Percentiles rank a stretch among this genome's conserved stretches.
phyloP scores from a whole-genome alignment of 164 flowering plant species.

The Berberis thunbergii region DNA sequence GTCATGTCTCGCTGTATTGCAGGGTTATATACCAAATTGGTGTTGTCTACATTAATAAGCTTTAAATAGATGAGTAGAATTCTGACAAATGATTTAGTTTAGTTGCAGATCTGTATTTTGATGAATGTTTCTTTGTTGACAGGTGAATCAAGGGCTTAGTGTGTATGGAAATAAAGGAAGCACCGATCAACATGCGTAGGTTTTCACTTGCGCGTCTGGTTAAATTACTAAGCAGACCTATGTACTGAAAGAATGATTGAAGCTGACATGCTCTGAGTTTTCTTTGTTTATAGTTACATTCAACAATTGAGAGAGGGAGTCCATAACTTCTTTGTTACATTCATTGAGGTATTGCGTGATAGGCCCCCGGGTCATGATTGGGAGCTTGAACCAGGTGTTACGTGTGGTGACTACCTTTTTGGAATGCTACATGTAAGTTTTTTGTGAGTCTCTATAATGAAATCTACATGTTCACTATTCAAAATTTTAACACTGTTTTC shows the following conservation, averaged over 20 bases:
- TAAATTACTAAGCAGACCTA: not conserved
- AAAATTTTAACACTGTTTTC: too few species aligned
- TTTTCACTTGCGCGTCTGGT: constrained; percentile 9
- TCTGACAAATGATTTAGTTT: too few species aligned
- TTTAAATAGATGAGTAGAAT: too few species aligned
- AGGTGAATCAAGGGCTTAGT: constrained; percentile 90
- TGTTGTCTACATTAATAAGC: too few species aligned
- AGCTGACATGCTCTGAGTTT: constrained; percentile 3
- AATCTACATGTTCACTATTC: not conserved
- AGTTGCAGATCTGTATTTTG: not conserved
- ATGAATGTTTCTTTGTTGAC: constrained; percentile 4
- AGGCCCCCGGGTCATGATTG: constrained; percentile 99
- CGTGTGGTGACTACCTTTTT: constrained; percentile 96
- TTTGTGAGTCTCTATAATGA: too few species aligned
- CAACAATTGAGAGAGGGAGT: constrained; percentile 98
- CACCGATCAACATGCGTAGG: constrained; percentile 99
- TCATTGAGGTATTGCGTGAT: constrained; percentile 93
- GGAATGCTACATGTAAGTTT: constrained; percentile 83
- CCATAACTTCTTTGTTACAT: constrained; percentile 91
- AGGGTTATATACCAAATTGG: too few species aligned
- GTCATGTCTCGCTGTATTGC: too few species aligned
- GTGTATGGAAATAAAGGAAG: constrained; percentile 99
- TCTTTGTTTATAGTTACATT: constrained; percentile 57
- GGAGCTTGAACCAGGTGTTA: constrained; percentile 99
- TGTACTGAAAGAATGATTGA: not conserved